A percentile compares a stretch with the other conserved stretches of the same genome.
Evolutionary conservation across 192 early-diverging fungal genomes (phyloP).

Genomic region (Thoreauomyces humboldtii): DNA sequence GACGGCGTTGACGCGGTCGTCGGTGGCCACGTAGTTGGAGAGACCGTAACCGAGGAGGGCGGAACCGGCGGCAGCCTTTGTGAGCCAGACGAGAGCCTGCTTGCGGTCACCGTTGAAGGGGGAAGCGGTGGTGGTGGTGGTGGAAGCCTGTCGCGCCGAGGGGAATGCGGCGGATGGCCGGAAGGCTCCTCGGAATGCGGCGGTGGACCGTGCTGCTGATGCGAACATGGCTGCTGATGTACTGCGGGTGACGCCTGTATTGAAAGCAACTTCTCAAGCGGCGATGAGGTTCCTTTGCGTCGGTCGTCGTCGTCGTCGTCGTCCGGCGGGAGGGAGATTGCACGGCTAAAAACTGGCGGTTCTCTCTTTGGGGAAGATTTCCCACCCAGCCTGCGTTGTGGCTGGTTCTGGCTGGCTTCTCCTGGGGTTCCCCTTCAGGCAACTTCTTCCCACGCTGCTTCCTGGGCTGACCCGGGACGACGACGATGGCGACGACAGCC

Average conservation of each 20-base stretch:
- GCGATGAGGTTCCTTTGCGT: too few relatives aligned
- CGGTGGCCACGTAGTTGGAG: conserved; percentile 43
- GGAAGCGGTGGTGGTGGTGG: conserved; percentile 1
- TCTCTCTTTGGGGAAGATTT: too few relatives aligned
- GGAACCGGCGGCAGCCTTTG: conserved; percentile 40
- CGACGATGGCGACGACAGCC: too few relatives aligned
- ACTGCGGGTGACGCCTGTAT: not conserved
- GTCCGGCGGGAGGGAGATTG: too few relatives aligned
- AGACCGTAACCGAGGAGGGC: conserved; percentile 36
- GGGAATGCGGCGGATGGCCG: too few relatives aligned
- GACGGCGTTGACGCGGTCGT: conserved; percentile 33
- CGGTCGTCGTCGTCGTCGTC: too few relatives aligned
- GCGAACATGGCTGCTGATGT: not conserved
- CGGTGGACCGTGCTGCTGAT: not conserved
- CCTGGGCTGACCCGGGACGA: too few relatives aligned
- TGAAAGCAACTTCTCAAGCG: not conserved
- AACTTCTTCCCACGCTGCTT: too few relatives aligned
- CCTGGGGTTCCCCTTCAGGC: too few relatives aligned
- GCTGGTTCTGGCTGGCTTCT: too few relatives aligned
- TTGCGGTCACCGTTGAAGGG: conserved; percentile 15
- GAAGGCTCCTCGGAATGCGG: not conserved
- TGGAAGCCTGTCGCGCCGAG: not conserved
- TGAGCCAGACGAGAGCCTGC: conserved; percentile 31
- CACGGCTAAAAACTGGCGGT: too few relatives aligned
- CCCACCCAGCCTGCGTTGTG: too few relatives aligned